Base-by-base conservation (phyloP, 768 basidiomycete species). In the Termitomyces eurrhizus region DNA sequence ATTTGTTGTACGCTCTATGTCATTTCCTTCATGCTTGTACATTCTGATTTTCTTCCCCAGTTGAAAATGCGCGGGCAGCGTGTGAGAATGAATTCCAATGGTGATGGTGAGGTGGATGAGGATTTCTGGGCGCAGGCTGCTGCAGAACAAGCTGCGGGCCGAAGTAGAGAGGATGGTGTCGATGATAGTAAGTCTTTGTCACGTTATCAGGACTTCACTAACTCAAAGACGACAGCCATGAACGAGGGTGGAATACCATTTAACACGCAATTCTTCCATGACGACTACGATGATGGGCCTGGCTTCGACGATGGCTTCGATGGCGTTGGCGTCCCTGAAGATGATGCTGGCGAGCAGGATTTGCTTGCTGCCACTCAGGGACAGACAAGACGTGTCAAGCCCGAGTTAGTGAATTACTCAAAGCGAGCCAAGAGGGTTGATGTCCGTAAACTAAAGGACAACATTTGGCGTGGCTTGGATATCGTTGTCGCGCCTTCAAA, bases 81-180 rank as follows among this genome's bases (percentile, higher is more conserved):
- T 41, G 84, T 80, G 50, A 68, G 71, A 65, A 75, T 80, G 65
- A 84, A 87, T 59, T 80, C 85, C 58, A 79, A 82, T 33, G 84
- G 82, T 33, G 89, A 94, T 64, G 94, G 90, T 33, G 95, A 97
- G 73, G 88, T 96, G 32, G 96, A 98, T 69, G 94, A 95, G 74
- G 87, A 91, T 62, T 98, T 95, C 78, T 98, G 97, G 97, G 95
- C 95, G 0, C 90, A 93, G 67, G 93, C 93, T 4, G 95, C 94
- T 11, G 93, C 92, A 0, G 85, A 91, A 54, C 88, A 92, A 72
- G 87, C 86, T 14, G 89, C 83, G 9, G 84, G 77, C 11, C 83
- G 82, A 18, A 65, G 72, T 21, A 77, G 72, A 7, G 82, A 82
- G 58, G 70, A 83, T 49, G 77, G 76, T 36, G 81, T 73, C 26